Percentiles rank a stretch among this genome's conserved stretches.
phyloP scores from a whole-genome alignment of 2,329 filamentous ascomycete species.

The Penicillium sp. region DNA sequence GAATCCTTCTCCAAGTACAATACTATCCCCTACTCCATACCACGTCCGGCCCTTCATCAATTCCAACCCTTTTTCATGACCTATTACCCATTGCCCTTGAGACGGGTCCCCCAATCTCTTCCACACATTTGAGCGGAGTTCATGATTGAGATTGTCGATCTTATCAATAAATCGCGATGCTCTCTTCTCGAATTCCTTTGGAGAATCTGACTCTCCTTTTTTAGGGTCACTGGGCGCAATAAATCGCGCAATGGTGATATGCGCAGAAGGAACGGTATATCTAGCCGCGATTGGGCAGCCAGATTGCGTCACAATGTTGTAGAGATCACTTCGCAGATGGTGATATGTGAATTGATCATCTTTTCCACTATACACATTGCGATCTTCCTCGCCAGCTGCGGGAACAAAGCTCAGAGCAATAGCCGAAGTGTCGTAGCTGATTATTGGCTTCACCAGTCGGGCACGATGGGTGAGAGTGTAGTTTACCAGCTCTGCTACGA shows the following conservation, averaged over 20 bases:
- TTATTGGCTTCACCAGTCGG: slow-evolving; percentile 73
- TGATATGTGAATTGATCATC: slow-evolving; percentile 80
- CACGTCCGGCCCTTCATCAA: slow-evolving; percentile 72
- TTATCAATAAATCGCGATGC: slow-evolving; percentile 63
- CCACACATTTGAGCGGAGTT: slow-evolving; percentile 72
- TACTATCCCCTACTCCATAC: slow-evolving; percentile 79
- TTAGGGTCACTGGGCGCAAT: slow-evolving; percentile 61
- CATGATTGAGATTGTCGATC: slow-evolving; percentile 74
- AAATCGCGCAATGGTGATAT: slow-evolving; percentile 84
- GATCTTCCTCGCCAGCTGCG: slow-evolving; percentile 60
- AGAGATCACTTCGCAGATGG: slow-evolving; percentile 79
- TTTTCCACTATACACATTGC: slow-evolving; percentile 36
- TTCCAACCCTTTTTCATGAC: slow-evolving; percentile 77
- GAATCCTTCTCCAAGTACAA: slow-evolving; percentile 55
- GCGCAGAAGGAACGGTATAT: slow-evolving; percentile 85
- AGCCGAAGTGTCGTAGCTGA: slow-evolving; percentile 82
- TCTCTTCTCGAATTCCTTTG: slow-evolving; percentile 46
- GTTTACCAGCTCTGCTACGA: slow-evolving; percentile 59
- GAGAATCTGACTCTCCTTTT: slow-evolving; percentile 16
- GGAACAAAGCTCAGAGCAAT: slow-evolving; percentile 85
- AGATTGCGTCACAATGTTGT: slow-evolving; percentile 56
- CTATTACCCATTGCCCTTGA: slow-evolving; percentile 78
- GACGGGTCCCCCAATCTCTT: slow-evolving; percentile 42
- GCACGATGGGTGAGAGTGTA: slow-evolving; percentile 66
- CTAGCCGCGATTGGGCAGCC: slow-evolving; percentile 71